phyloP scores from a whole-genome alignment of 1,139 yeast genomes.

The Magnusiomyces paraingens region DNA sequence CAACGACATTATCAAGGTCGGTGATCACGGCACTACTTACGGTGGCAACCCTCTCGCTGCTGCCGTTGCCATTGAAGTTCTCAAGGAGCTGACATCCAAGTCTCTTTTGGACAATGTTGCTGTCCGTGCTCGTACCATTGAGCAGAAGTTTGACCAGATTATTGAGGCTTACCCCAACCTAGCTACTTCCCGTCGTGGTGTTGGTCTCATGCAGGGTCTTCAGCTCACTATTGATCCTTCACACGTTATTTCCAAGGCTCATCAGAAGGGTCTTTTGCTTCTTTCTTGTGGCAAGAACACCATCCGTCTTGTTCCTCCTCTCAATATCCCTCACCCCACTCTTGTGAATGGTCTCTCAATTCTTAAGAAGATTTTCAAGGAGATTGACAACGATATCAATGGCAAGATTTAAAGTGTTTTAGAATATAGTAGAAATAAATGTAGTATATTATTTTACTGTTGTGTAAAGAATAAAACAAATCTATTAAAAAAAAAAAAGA shows the following conservation, averaged over 20 bases:
- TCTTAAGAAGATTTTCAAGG: slow-evolving; percentile 8
- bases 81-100: slow-evolving; percentile 56
- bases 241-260: slow-evolving; percentile 58
- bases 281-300: slow-evolving; percentile 92
- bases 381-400: slow-evolving; percentile 7
- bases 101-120: slow-evolving; percentile 56
- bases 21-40: slow-evolving; percentile 97
- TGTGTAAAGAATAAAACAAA: too few species aligned
- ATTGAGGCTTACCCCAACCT: slow-evolving; percentile 51
- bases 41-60: slow-evolving; percentile 96
- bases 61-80: slow-evolving; percentile 69
- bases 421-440: too few species aligned
- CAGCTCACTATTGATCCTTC: slow-evolving; percentile 65
- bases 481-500: too few species aligned
- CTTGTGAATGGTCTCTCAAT: slow-evolving; percentile 57
- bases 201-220: slow-evolving; percentile 79
- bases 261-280: slow-evolving; percentile 72
- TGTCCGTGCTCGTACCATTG: slow-evolving; percentile 50
- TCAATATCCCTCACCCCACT: slow-evolving; percentile 67
- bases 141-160: slow-evolving; percentile 45
- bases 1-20: slow-evolving; percentile 65
- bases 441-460: too few species aligned
- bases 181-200: slow-evolving; percentile 63
- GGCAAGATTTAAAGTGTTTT: too few species aligned
- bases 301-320: slow-evolving; percentile 84